phyloP scores from a whole-genome alignment of 768 basidiomycete species.

The Boletellus emodensis region DNA sequence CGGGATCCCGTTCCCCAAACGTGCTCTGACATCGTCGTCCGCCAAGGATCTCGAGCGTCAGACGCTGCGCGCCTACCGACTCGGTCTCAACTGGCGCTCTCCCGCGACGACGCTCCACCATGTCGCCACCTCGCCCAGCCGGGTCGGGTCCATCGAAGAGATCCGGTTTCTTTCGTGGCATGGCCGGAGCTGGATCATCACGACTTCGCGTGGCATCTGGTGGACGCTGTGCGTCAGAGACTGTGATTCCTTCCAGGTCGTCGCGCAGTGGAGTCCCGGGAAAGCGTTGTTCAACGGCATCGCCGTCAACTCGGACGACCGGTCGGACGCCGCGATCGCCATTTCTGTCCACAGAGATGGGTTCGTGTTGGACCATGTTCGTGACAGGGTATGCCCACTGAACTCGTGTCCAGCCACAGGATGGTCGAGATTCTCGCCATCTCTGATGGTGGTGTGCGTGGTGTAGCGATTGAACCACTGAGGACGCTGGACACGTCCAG shows the following conservation, averaged over 20 bases:
- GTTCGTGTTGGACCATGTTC: conserved; percentile 34
- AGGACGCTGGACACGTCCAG: conserved; percentile 38
- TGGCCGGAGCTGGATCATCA: conserved; percentile 44
- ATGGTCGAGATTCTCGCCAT: conserved; percentile 31
- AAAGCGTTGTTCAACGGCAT: conserved; percentile 52
- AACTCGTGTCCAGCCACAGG: conserved; percentile 15
- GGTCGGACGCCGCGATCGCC: conserved; percentile 47
- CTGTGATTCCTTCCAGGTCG: conserved; percentile 24
- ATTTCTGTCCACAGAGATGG: conserved; percentile 44
- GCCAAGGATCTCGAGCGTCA: conserved; percentile 42
- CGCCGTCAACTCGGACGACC: conserved; percentile 44
- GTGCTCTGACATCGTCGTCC: conserved; percentile 34
- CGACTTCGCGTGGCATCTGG: conserved; percentile 60
- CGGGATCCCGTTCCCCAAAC: conserved; percentile 49
- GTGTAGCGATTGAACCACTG: conserved; percentile 29
- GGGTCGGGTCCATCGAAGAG: conserved; percentile 45
- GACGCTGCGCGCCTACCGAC: conserved; percentile 41
- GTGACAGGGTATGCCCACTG: conserved; percentile 2
- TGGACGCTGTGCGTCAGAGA: conserved; percentile 55
- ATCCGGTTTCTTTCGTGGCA: conserved; percentile 50
- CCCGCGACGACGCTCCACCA: conserved; percentile 12
- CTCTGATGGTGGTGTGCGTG: conserved; percentile 1
- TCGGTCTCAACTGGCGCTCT: conserved; percentile 51
- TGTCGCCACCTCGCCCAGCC: conserved; percentile 23
- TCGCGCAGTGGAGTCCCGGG: conserved; percentile 51